These are phyloP conservation scores for Citeromyces hawaiiensis DNA, from an alignment of 1,139 yeast species.

Conservation along the genomic window DNA sequence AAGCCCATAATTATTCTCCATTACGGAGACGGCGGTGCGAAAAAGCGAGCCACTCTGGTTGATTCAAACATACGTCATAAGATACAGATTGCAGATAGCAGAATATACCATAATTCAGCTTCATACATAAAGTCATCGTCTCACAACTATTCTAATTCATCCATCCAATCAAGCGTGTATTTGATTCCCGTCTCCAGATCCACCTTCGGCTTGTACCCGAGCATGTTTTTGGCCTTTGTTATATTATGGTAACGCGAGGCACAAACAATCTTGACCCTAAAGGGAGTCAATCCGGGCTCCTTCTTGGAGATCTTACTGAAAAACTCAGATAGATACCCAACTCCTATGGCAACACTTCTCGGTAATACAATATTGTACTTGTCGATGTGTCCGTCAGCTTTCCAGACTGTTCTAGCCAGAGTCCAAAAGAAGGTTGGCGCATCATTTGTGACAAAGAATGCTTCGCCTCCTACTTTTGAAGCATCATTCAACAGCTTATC, in stretches of 20 bases:
- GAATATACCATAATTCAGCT: too few species aligned
- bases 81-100: too few species aligned
- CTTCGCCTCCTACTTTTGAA: constrained; percentile 58
- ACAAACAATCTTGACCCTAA: constrained; percentile 84
- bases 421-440: constrained; percentile 97
- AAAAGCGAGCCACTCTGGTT: too few species aligned
- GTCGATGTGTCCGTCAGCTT: constrained; percentile 82
- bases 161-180: constrained; percentile 79
- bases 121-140: too few species aligned
- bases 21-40: too few species aligned
- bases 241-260: constrained; percentile 95
- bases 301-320: constrained; percentile 59
- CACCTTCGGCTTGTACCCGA: constrained; percentile 77
- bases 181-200: constrained; percentile 73
- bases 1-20: too few species aligned
- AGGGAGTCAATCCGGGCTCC: constrained; percentile 93
- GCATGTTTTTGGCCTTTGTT: constrained; percentile 61
- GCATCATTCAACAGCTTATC: constrained; percentile 40
- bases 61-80: too few species aligned
- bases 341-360: constrained; percentile 59
- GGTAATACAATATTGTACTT: constrained; percentile 54
- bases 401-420: constrained; percentile 93
- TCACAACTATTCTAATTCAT: constrained; percentile 38
- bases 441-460: constrained; percentile 86
- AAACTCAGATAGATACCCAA: constrained; percentile 71